Evolutionary conservation across 305 asterid species (phyloP).

Genomic region (Petunia hybrid): DNA sequence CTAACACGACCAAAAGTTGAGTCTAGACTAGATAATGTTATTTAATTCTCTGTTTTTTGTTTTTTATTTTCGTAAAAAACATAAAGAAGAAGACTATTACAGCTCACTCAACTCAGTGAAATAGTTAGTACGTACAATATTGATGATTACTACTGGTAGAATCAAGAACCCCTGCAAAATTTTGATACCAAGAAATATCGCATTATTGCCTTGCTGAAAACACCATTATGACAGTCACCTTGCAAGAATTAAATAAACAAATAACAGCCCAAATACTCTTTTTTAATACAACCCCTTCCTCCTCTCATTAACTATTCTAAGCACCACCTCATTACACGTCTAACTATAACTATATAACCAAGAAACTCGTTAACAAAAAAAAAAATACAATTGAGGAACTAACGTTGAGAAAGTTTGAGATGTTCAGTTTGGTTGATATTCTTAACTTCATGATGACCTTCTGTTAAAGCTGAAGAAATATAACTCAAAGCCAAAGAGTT

Average conservation of each 20-base stretch:
- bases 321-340: constrained; percentile 32
- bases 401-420: constrained; percentile 30
- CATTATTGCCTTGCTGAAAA: constrained; percentile 25
- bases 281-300: constrained; percentile 19
- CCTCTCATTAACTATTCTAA: constrained; percentile 23
- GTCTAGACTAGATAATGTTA: constrained; percentile 24
- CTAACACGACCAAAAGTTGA: constrained; percentile 33
- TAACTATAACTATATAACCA: constrained; percentile 24
- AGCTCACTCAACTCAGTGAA: constrained; percentile 5
- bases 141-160: background rate
- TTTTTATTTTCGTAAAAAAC: background rate
- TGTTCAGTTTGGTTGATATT: constrained; percentile 20
- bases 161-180: constrained; percentile 3
- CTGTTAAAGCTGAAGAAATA: constrained; percentile 41
- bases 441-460: constrained; percentile 35
- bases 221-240: constrained; percentile 27
- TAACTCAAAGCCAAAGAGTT: constrained; percentile 38
- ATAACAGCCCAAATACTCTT: constrained; percentile 26
- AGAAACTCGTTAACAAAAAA: background rate
- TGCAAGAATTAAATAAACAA: constrained; percentile 34
- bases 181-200: constrained; percentile 21
- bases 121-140: background rate
- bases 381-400: background rate
- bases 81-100: background rate
- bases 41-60: background rate